These are phyloP conservation scores for Hyphopichia pseudoburtonii DNA, from an alignment of 1,139 yeast genomes.

Conservation along the genomic window DNA sequence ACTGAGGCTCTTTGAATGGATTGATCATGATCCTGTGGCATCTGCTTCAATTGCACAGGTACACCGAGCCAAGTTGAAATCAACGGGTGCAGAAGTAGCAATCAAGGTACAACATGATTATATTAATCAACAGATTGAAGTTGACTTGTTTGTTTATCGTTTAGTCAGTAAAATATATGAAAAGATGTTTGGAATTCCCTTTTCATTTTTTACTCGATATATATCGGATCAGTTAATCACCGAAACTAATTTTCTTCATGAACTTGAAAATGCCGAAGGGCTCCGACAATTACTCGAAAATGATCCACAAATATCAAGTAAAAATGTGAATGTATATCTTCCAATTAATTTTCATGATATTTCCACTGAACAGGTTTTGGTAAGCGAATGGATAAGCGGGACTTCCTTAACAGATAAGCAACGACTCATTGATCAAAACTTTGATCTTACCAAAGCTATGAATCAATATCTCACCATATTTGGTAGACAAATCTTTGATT, in stretches of 20 bases:
- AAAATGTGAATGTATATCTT: constrained; percentile 30
- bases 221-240: constrained; percentile 56
- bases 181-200: constrained; percentile 61
- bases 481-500: constrained; percentile 68
- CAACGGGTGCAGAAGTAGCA: constrained; percentile 58
- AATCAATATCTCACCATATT: constrained; percentile 54
- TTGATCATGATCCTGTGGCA: constrained; percentile 60
- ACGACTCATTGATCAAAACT: constrained; percentile 40
- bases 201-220: constrained; percentile 56
- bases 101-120: constrained; percentile 69
- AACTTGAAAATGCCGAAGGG: constrained; percentile 49
- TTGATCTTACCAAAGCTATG: constrained; percentile 47
- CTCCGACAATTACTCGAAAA: constrained; percentile 18
- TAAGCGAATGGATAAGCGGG: constrained; percentile 80
- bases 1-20: constrained; percentile 39
- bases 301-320: constrained; percentile 27
- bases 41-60: constrained; percentile 79
- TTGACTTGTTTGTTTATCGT: constrained; percentile 60
- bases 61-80: constrained; percentile 51
- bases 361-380: constrained; percentile 52
- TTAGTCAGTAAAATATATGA: constrained; percentile 55
- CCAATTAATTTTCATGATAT: constrained; percentile 52
- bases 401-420: constrained; percentile 49
- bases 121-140: constrained; percentile 53
- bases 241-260: constrained; percentile 64